phyloP scores from a whole-genome alignment of 2,329 filamentous ascomycete species.

The Colletotrichum horii region DNA sequence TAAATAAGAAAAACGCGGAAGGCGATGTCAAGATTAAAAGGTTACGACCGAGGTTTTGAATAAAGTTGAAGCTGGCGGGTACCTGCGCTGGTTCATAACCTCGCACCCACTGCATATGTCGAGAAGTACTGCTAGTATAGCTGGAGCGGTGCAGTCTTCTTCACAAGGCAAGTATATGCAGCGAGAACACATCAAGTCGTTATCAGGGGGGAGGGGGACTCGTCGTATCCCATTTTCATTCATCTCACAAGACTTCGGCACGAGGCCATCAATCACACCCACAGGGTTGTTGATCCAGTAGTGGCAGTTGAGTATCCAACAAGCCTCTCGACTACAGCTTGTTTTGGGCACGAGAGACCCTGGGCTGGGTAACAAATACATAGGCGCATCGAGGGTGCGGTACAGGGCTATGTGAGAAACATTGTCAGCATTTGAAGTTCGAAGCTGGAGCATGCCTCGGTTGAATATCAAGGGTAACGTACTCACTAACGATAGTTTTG shows the following conservation, averaged over 20 bases:
- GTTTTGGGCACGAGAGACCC: not conserved
- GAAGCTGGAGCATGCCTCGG: not conserved
- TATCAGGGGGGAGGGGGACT: not conserved
- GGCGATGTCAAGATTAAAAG: not conserved
- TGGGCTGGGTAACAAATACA: not conserved
- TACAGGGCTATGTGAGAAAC: not conserved
- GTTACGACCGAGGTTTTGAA: not conserved
- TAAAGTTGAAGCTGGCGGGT: not conserved
- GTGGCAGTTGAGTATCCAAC: not conserved
- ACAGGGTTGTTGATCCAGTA: not conserved
- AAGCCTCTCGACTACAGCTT: not conserved
- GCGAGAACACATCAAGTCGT: not conserved
- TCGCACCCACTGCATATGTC: not conserved
- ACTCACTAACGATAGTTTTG: not conserved
- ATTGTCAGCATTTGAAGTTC: not conserved
- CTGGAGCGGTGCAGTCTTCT: not conserved
- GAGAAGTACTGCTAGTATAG: not conserved
- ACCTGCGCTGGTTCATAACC: not conserved
- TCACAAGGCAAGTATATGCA: not conserved
- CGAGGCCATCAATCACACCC: not conserved
- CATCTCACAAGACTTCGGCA: too few relatives aligned
- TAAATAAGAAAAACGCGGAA: not conserved
- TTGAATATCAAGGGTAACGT: fast-evolving
- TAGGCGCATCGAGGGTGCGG: not conserved
- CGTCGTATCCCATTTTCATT: too few relatives aligned